A percentile compares a stretch with the other conserved stretches of the same genome.
Conservation (phyloP, 2,329 filamentous ascomycete species). For the Mycosphaerella arachidis region DNA sequence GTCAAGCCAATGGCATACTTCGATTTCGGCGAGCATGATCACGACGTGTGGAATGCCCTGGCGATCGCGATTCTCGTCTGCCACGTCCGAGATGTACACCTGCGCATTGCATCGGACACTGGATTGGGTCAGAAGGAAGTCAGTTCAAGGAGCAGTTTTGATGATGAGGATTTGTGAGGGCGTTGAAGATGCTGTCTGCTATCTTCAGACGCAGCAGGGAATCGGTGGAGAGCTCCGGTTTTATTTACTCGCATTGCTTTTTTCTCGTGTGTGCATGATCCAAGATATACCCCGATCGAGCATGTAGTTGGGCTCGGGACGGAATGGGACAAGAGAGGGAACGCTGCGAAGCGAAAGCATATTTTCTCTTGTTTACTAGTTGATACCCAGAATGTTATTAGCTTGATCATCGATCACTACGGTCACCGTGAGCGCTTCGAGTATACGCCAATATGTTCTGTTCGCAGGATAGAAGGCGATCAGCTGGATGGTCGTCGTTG, state of each 20-base stretch:
- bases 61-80: constrained; percentile 54
- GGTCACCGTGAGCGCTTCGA: no score
- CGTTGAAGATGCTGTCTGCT: background rate
- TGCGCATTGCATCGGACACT: constrained; percentile 40
- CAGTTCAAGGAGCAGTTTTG: background rate
- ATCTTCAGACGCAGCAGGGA: background rate
- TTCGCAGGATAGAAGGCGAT: no score
- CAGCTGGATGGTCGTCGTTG: no score
- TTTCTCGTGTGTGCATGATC: no score
- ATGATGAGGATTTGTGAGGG: background rate
- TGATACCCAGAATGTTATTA: background rate
- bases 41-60: constrained; percentile 59
- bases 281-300: background rate
- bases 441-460: no score
- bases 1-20: constrained; percentile 45
- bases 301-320: background rate
- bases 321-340: background rate
- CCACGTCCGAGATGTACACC: constrained; percentile 49
- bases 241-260: background rate
- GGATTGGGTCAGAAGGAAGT: constrained; percentile 1
- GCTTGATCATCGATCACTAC: background rate
- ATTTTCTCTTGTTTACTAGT: background rate
- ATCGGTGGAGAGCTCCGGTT: background rate
- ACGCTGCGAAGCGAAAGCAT: background rate
- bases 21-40: constrained; percentile 49